Base-by-base conservation (phyloP, 2,329 filamentous ascomycete genomes). In the Arthrobotrys megalospora region DNA sequence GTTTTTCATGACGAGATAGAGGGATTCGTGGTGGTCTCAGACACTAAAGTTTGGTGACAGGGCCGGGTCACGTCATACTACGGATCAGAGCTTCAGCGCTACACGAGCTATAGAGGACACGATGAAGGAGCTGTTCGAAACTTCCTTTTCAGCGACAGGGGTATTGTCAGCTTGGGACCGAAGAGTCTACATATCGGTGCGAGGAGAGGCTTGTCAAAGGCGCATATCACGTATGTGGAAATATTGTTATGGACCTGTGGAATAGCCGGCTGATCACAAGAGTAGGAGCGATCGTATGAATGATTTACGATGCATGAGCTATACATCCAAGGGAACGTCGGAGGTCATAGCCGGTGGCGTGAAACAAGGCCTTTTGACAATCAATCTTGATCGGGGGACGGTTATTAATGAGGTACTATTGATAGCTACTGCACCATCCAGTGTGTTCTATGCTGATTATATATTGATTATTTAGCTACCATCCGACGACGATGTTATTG, bases 251-350 rank as follows among this genome's bases (percentile, higher is more conserved):
- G n/a, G 2, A 14, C 6, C 14, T 21, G 28, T 14, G n/a, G 16
- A 19, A 45, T 64, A 16, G 32, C 32, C 41, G 16, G 60, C 36
- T 60, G 55, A 60, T 16, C 32, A 2, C 8, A 19, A 14, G 19
- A 14, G 32, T 58, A 79, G 69, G 81, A 80, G 80, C 92, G 91
- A 80, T 88, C 87, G 90, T 32, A 91, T 92, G 70, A 97, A 98
- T 80, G 93, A 97, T 83, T 86, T 99, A 80, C 90, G 90, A 81
- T 98, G 96, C 85, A 98, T 98, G 94, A 95, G 92, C 83, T 97
- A 97, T 83, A 96, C 93, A 0, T 94, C 93, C 32, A 94, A 94
- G 82, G 92, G 92, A 7, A 93, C 92, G 28, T 89, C 89, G 12
- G 92, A 97, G 82, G 91, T 99, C 72, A 92, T 95, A 38, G 96